Base-by-base conservation (phyloP, 768 basidiomycete genomes). In the Xerocomellus amylosporus region DNA sequence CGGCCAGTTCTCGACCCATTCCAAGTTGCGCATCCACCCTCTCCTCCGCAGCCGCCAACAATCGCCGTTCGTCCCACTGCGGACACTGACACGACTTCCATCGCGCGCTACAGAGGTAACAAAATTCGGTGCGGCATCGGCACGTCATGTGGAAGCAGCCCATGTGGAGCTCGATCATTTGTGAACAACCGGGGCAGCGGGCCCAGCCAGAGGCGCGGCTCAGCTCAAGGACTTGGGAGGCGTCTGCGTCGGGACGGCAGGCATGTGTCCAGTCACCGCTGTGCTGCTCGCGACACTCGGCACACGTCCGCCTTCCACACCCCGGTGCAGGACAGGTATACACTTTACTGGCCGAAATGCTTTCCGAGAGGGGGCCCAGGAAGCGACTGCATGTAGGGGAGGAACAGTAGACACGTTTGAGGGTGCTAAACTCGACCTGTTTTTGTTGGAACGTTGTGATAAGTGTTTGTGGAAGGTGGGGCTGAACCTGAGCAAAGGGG, bases 81-180 rank as follows among this genome's bases (percentile, higher is more conserved):
- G 76, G 74, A 58, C 88, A 89, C 1, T 0, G 14, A 59, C 88
- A 90, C 1, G 69, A 74, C 71, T 87, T 87, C 87, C 88, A 90
- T 4, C 53, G 71, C 22, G 61, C 77, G 73, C 75, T 47, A 74
- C 83, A 76, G 73, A 83, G 56, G 45, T 77, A 77, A 58, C 75
- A 77, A 41, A 77, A 77, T 46, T 76, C 63, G 12, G 69, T 70
- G 38, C 59, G 51, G 59, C 75, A 77, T 26, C 68, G 56, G 49
- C 76, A 77, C 2, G 71, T 72, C 71, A 77, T 74, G 54, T 77
- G 75, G 58, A 64, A 72, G 49, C 75, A 77, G 0, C 75, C 75
- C 13, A 59, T 20, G 6, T 64, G 51, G 38, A 74, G 70, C 51
- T 77, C 75, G 51, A 77, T 68, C 63, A 77, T 60, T 34, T 69